Base-by-base conservation (phyloP, 2,329 filamentous ascomycete species). In the Cercospora berteroae region DNA sequence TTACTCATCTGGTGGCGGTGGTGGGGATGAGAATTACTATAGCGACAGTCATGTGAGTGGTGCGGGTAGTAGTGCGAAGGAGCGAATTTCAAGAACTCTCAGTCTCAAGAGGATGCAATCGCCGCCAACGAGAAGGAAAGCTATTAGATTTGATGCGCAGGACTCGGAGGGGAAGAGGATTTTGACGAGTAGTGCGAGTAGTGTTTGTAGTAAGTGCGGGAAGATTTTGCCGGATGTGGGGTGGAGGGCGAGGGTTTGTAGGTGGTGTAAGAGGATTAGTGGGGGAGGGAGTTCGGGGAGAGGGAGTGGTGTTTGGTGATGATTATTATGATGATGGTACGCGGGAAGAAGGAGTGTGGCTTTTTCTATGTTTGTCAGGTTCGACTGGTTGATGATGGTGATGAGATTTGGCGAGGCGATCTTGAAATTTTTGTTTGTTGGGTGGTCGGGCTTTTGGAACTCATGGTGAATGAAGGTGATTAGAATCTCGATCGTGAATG, bases 81-180 rank as follows among this genome's bases (percentile, higher is more conserved):
- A 55, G 12, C 48, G 48, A 16, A 12, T 55, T 27, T 29, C 48
- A 8, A 23, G 48, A 8, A 55, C 48, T 4, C 23, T 25, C 12
- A 55, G 48, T 8, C n/a, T 55, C 4, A 55, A 27, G 23, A 55
- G 13, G 25, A 18, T 20, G 55, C 29, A 33, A 33, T 13, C 12
- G n/a, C 29, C 23, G 29, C 27, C 12, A n/a, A n/a, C n/a, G 3
- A 50, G 36, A 18, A 44, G 61, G 20, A 63, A 64, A 31, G 50
- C 48, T 12, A 57, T 64, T 23, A 29, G 61, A 27, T 64, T 64
- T n/a, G 61, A 64, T 23, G 61, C 33, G 6, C 48, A 57, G 50
- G 61, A 64, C 16, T 64, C 61, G 9, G 52, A 57, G 33, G 61
- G 61, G 20, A 64, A 64, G 61, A 58, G 16, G 36, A 64, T 64